These are phyloP conservation scores for Schwanniomyces sp. DNA, from an alignment of 805 yeast species.

Conservation along the genomic window DNA sequence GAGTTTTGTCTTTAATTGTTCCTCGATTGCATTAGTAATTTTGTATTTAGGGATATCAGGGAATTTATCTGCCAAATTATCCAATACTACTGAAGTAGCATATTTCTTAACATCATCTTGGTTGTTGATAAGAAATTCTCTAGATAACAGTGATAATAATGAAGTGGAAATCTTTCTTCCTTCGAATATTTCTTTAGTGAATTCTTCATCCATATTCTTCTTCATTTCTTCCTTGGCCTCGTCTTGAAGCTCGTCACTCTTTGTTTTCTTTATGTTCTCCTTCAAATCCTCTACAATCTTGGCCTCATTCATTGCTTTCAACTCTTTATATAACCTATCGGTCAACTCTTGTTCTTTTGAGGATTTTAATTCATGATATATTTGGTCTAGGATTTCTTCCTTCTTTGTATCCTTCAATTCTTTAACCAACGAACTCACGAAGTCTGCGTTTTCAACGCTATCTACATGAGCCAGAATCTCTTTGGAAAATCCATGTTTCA, in stretches of 20 bases:
- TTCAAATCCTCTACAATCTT: conserved; percentile 8
- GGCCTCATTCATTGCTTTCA: conserved; percentile 8
- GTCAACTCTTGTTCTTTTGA: not conserved
- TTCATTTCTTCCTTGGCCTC: conserved; percentile 6
- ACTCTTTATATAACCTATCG: not conserved
- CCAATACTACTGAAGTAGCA: conserved; percentile 13
- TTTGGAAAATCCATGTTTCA: not conserved
- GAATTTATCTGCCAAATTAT: conserved; percentile 1
- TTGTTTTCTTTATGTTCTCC: conserved; percentile 1
- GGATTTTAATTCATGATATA: not conserved
- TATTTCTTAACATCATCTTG: conserved; percentile 7
- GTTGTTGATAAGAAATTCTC: conserved; percentile 10
- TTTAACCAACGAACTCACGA: not conserved
- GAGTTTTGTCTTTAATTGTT: not conserved
- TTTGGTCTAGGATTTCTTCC: conserved; percentile 4
- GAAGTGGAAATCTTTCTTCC: conserved; percentile 10
- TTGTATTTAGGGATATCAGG: conserved; percentile 1
- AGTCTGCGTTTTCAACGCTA: not conserved
- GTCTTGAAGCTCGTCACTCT: not conserved
- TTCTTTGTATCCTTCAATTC: not conserved
- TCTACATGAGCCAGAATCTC: not conserved
- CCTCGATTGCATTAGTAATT: not conserved
- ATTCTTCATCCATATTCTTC: conserved; percentile 2
- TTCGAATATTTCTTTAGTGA: conserved; percentile 12
- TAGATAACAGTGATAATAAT: conserved; percentile 12